Base-by-base conservation (phyloP, 129 eudicot species). In the Erigeron canadensis region DNA sequence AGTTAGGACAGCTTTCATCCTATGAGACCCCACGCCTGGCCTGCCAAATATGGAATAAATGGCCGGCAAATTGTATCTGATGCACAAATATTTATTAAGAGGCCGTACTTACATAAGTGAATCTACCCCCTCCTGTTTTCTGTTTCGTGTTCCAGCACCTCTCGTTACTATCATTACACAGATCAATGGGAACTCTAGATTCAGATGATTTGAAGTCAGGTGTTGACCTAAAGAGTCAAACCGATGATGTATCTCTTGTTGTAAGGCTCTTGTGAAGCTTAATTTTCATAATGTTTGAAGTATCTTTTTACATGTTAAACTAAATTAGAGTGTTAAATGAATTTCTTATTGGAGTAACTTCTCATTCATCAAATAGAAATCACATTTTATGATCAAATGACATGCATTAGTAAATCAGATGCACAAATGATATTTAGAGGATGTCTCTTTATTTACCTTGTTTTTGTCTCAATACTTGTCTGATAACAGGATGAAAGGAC, bases 161-260 rank as follows among this genome's bases (percentile, higher is more conserved):
- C 64, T 57, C 39, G 13, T 56, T 34, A 70, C 51, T 10, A 46
- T 34, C 44, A 11, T 65, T 50, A 13, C 50, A 65, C 23, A 38
- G 34, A 58, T 6, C 53, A 86, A 86, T 86, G 90, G 87, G 75
- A 68, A 76, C 80, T 58, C 80, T 76, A 72, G 19, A 42, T 45
- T 50, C 75, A 68, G 82, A 82, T 1, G 77, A 85, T 13, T 38
- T 76, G 46, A 82, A 84, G 72, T 60, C 86, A 21, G 44, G 51
- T 41, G 56, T 22, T 48, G 64, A 54, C 18, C 40, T 11, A 21
- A 67, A 63, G 70, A 70, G 72, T 60, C 77, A 75, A 85, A 45
- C 57, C 1, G 73, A 54, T 37, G 86, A 85, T 45, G 38, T 58
- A 60, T 73, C 55, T 12, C 57, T 22, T n/a, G 4, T 58, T 51